Percentiles rank a stretch among this genome's conserved stretches.
These are phyloP conservation scores for Candida yuanshanica DNA, from an alignment of 805 yeast species.

Conservation along the genomic window DNA sequence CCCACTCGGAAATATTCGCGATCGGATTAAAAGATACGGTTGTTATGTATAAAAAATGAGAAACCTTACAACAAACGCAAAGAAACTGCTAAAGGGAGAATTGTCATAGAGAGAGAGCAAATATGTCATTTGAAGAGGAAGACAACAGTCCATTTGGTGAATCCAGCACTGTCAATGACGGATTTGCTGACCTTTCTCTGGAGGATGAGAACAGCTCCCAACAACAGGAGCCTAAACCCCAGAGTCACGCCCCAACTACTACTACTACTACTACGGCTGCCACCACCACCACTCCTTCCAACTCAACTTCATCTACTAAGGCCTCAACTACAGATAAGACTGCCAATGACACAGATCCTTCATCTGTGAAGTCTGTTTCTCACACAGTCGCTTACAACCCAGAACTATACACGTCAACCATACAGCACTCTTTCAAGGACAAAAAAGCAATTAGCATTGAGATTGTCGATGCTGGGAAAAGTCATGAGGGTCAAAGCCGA, in stretches of 20 bases:
- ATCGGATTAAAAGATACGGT: too few relatives aligned
- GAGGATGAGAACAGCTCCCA: slow-evolving; percentile 13
- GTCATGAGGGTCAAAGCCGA: slow-evolving; percentile 70
- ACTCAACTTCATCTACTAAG: slow-evolving; percentile 5
- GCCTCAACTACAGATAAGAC: slow-evolving; percentile 1
- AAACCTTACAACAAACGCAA: too few relatives aligned
- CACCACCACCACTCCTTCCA: too few relatives aligned
- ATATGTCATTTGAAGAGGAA: slow-evolving; percentile 20
- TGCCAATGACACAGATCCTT: not conserved
- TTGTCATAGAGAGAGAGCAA: not conserved
- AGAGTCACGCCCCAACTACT: too few relatives aligned
- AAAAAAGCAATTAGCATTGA: slow-evolving; percentile 25
- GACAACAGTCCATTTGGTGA: slow-evolving; percentile 23
- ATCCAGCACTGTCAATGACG: slow-evolving; percentile 14
- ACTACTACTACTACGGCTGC: too few relatives aligned
- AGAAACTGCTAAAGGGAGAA: too few relatives aligned
- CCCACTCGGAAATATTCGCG: not conserved
- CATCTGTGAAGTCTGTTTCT: slow-evolving; percentile 1
- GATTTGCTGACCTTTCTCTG: slow-evolving; percentile 24
- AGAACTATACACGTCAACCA: slow-evolving; percentile 18
- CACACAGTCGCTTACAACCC: slow-evolving; percentile 25
- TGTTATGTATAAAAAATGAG: not conserved
- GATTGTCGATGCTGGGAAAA: slow-evolving; percentile 80
- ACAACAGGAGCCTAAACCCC: not conserved
- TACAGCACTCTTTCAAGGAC: slow-evolving; percentile 16